A percentile compares a stretch with the other conserved stretches of the same genome.
These are phyloP conservation scores for Nigrograna mackinnonii DNA, from an alignment of 2,329 filamentous ascomycete genomes.

Conservation along the genomic window DNA sequence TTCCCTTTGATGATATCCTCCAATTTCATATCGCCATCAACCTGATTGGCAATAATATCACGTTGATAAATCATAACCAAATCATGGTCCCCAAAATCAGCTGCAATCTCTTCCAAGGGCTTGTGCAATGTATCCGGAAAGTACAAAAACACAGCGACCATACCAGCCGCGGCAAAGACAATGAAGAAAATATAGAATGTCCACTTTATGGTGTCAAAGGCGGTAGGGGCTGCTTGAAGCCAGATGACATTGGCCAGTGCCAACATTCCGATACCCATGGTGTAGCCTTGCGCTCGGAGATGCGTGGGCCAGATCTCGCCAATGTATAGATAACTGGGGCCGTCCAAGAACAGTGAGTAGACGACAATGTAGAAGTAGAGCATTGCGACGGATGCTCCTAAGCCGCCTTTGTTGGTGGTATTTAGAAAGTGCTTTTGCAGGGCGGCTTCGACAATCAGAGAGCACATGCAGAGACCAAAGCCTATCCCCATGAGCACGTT, in stretches of 20 bases:
- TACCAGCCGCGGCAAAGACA: conserved; percentile 40
- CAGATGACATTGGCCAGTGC: conserved; percentile 46
- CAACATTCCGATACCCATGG: conserved; percentile 20
- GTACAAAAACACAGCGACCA: conserved; percentile 52
- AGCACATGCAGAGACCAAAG: conserved; percentile 25
- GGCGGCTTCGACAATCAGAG: conserved; percentile 54
- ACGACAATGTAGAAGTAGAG: conserved; percentile 11
- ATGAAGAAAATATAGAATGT: conserved; percentile 27
- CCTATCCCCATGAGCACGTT: conserved; percentile 18
- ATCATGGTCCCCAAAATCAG: conserved; percentile 53
- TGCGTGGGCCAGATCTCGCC: conserved; percentile 52
- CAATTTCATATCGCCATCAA: too few relatives aligned
- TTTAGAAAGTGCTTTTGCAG: conserved; percentile 37
- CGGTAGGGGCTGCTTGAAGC: conserved; percentile 55
- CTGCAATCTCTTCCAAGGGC: conserved; percentile 52
- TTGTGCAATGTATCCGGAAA: conserved; percentile 61
- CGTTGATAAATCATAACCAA: too few relatives aligned
- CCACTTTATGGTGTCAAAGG: conserved; percentile 22
- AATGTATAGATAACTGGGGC: conserved; percentile 55
- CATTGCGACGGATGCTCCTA: conserved; percentile 49
- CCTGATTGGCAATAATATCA: too few relatives aligned
- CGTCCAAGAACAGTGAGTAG: conserved; percentile 48
- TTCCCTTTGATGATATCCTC: too few relatives aligned
- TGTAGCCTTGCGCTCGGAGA: conserved; percentile 49
- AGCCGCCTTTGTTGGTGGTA: conserved; percentile 29